Percentiles rank a stretch among this genome's conserved stretches.
Conservation (phyloP, 1,139 yeast genomes). For the Yamadazyma atlantica region DNA sequence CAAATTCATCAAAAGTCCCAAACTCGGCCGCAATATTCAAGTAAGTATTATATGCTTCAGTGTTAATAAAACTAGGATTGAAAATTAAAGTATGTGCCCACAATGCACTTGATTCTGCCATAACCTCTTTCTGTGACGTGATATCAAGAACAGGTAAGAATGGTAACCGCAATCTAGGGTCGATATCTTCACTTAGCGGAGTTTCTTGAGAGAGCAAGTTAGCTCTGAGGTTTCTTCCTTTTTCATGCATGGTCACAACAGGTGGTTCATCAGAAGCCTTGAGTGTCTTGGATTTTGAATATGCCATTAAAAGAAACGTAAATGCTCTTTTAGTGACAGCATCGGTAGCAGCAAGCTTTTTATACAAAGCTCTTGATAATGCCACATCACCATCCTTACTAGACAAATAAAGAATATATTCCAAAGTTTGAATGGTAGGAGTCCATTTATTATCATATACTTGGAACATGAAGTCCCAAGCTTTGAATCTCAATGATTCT, state of each 20-base stretch:
- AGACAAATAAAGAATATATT: constrained; percentile 70
- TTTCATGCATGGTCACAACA: constrained; percentile 38
- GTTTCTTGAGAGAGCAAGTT: constrained; percentile 35
- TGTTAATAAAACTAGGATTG: constrained; percentile 43
- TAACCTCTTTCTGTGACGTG: constrained; percentile 38
- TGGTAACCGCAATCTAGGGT: constrained; percentile 39
- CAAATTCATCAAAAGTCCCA: constrained; percentile 49
- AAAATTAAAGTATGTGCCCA: constrained; percentile 55
- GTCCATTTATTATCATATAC: constrained; percentile 54
- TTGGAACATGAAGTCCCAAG: constrained; percentile 80
- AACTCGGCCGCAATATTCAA: constrained; percentile 53
- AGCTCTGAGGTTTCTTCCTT: constrained; percentile 47
- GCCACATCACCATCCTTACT: constrained; percentile 79
- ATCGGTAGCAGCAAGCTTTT: constrained; percentile 47
- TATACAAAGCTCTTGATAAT: constrained; percentile 70
- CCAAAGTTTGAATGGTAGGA: constrained; percentile 55
- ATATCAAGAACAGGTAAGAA: constrained; percentile 60
- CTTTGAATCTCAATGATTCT: constrained; percentile 46
- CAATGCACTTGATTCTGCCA: constrained; percentile 78
- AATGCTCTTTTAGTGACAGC: constrained; percentile 44
- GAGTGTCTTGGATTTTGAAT: constrained; percentile 36
- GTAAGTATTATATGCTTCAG: constrained; percentile 48
- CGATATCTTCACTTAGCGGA: neutral
- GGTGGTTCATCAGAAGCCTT: constrained; percentile 27
- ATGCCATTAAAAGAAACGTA: constrained; percentile 56